A percentile compares a stretch with the other conserved stretches of the same genome.
These are phyloP conservation scores for Eutrema japonicum DNA, from an alignment of 345 rosid genomes.

Conservation along the genomic window DNA sequence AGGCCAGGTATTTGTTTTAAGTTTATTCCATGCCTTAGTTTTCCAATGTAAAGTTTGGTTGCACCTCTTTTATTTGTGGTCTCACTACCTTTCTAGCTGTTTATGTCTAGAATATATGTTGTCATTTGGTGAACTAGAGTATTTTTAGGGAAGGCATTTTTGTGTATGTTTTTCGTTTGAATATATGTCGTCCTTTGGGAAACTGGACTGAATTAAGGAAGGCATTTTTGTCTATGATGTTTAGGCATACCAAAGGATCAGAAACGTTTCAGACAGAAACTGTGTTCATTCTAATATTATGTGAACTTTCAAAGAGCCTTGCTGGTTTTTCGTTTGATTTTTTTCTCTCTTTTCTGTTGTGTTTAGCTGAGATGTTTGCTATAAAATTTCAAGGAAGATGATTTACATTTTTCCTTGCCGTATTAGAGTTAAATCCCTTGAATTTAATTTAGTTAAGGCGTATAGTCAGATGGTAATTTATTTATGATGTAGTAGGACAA, in stretches of 20 bases:
- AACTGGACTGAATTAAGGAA: conserved; percentile 2
- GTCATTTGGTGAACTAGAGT: conserved; percentile 1
- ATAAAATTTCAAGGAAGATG: background rate
- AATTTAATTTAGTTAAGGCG: background rate
- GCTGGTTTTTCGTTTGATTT: conserved; percentile 7
- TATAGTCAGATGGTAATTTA: background rate
- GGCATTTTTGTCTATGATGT: conserved; percentile 1
- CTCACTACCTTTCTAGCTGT: background rate
- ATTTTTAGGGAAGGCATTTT: background rate
- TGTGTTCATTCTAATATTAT: conserved; percentile 1
- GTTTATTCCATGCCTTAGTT: conserved; percentile 15
- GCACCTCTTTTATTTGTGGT: background rate
- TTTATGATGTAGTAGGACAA: conserved; percentile 13
- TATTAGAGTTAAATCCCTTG: background rate
- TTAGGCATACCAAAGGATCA: background rate
- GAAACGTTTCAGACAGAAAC: background rate
- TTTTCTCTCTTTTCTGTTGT: conserved; percentile 5
- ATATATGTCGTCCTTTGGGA: conserved; percentile 8
- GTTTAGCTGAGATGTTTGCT: conserved; percentile 5
- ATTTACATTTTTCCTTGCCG: background rate
- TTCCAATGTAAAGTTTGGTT: background rate
- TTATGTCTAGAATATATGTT: conserved; percentile 6
- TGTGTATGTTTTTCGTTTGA: conserved; percentile 8
- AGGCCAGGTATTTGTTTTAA: conserved; percentile 68
- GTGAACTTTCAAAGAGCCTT: conserved; percentile 14